Base-by-base conservation (phyloP, 2,329 filamentous ascomycete genomes). In the Atkinsonella texensis region DNA sequence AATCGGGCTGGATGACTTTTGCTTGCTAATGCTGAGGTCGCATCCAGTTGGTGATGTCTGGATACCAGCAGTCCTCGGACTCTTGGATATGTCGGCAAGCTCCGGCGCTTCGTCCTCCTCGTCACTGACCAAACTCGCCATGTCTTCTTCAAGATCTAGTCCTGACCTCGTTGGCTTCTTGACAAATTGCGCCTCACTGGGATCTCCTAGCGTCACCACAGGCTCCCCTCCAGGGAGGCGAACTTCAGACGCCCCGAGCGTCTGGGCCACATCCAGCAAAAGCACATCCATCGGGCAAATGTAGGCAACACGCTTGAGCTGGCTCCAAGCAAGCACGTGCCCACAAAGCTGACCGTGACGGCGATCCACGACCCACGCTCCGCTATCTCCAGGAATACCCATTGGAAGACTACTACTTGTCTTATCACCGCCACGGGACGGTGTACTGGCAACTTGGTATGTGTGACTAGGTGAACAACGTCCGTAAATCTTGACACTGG, bases 281-380 rank as follows among this genome's bases (percentile, higher is more conserved):
- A 95, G 70, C 2, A 96, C 77, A 52, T 96, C 87, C 91, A 97
- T 97, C 0, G 91, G 91, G 55, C 89, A 93, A 55, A 97, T 93
- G 65, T 95, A 97, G 0, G 89, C 89, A 5, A 89, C 83, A 42
- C 81, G 81, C 62, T 87, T 91, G 55, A 83, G 81, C 56, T 83
- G 79, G 58, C 85, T 91, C 83, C 86, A 95, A 0, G 91, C 91
- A 12, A 97, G 75, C 0, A 97, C 87, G 60, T 96, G 91, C 0
- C 91, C 91, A 59, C 88, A 93, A 3, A 96, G 81, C 39, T 83
- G 79, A 1, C 89, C 89, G n/a, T 83, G 75, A 6, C 77, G 76
- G 52, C 87, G 84, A 59, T 91, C 87, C 15, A 96, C 82, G 4
- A 97, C 81, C 91, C 91, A 97, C 0, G 91, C 91, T 4, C 91